Conservation (phyloP, 2,329 filamentous ascomycete species). For the Phoma sp. region DNA sequence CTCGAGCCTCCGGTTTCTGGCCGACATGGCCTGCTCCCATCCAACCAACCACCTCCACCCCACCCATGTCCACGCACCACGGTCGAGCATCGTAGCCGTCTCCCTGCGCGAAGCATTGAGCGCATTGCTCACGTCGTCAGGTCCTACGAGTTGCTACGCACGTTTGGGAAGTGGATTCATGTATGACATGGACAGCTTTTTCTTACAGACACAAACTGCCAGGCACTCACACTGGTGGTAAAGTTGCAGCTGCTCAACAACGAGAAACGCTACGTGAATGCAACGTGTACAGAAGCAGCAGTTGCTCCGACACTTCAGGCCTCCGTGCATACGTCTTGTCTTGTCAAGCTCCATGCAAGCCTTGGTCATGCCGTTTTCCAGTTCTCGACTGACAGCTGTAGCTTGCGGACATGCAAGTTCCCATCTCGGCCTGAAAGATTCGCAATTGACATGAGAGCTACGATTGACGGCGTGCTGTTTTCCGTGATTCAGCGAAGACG, state of each 20-base stretch:
- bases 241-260: neutral
- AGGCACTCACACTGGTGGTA: neutral
- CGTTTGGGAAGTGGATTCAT: neutral
- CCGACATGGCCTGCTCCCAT: neutral
- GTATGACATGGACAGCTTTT: too few relatives aligned
- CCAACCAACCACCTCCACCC: neutral
- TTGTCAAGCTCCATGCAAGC: neutral
- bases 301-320: constrained; percentile 2
- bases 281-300: neutral
- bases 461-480: neutral
- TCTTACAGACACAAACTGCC: neutral
- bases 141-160: neutral
- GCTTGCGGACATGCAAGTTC: neutral
- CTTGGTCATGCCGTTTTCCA: neutral
- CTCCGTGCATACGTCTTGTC: constrained; percentile 1
- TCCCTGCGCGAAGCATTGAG: neutral
- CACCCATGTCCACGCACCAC: neutral
- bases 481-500: neutral
- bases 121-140: too few relatives aligned
- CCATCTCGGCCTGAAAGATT: neutral
- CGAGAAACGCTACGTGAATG: neutral
- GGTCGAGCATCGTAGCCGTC: neutral
- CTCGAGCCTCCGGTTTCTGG: constrained; percentile 4
- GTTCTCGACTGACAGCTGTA: constrained; percentile 2
- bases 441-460: neutral